A percentile compares a stretch with the other conserved stretches of the same genome.
These are phyloP conservation scores for Fusarium piperis DNA, from an alignment of 2,329 filamentous ascomycete genomes.

Conservation along the genomic window DNA sequence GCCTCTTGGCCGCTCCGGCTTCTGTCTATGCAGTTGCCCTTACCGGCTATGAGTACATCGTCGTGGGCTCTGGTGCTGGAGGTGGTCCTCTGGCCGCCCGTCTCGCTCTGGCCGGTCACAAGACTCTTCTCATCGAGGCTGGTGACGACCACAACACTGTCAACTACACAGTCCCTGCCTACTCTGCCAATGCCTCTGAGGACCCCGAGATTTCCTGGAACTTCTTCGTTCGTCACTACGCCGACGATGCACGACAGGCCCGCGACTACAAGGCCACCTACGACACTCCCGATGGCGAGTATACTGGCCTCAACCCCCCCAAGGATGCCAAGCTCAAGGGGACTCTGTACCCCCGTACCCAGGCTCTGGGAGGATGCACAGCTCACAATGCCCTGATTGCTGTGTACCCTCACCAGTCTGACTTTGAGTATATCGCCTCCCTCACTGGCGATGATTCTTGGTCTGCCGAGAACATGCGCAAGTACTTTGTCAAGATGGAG, in stretches of 20 bases:
- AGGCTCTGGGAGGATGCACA: constrained; percentile 60
- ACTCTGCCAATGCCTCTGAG: constrained; percentile 63
- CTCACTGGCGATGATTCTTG: constrained; percentile 70
- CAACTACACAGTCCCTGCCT: constrained; percentile 64
- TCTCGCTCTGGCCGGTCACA: constrained; percentile 67
- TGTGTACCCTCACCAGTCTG: constrained; percentile 66
- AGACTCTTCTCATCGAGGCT: constrained; percentile 69
- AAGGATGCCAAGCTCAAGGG: constrained; percentile 53
- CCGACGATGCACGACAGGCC: constrained; percentile 60
- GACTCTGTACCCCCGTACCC: constrained; percentile 58
- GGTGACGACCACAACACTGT: constrained; percentile 65
- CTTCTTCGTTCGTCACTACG: constrained; percentile 71
- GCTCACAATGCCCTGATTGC: constrained; percentile 70
- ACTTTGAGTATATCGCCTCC: constrained; percentile 66
- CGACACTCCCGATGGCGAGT: constrained; percentile 60
- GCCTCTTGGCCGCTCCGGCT: constrained; percentile 21
- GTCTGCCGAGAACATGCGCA: constrained; percentile 67
- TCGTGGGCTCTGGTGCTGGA: constrained; percentile 70
- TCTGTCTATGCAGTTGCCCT: constrained; percentile 30
- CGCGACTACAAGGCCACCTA: constrained; percentile 69
- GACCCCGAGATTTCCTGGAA: constrained; percentile 68
- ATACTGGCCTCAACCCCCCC: constrained; percentile 57
- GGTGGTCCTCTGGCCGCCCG: constrained; percentile 67
- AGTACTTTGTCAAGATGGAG: constrained; percentile 67
- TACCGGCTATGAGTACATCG: constrained; percentile 62